Percentiles rank a stretch among this genome's conserved stretches.
These are phyloP conservation scores for Ogataea paradorogensis DNA, from an alignment of 805 yeast species.

Conservation along the genomic window DNA sequence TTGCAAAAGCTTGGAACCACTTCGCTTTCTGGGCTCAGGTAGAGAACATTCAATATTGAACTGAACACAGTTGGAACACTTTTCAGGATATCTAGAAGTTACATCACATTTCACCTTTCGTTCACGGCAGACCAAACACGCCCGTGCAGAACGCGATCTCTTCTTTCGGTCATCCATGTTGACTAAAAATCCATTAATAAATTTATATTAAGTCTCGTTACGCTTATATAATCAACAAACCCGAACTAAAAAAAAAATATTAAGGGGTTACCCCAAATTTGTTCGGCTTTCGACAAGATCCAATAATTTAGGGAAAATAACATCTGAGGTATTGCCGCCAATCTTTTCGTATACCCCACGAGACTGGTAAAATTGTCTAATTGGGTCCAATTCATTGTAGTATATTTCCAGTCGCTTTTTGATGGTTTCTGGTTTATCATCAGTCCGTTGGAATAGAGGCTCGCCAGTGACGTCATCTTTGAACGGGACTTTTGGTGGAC, in stretches of 20 bases:
- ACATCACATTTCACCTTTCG: conserved; percentile 82
- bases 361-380: conserved; percentile 57
- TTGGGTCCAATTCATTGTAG: conserved; percentile 55
- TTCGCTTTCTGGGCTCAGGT: conserved; percentile 44
- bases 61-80: conserved; percentile 65
- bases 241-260: background rate
- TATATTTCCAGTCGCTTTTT: conserved; percentile 63
- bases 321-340: conserved; percentile 78
- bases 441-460: conserved; percentile 72
- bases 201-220: background rate
- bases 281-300: conserved; percentile 29
- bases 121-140: conserved; percentile 74
- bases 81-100: conserved; percentile 45
- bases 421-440: conserved; percentile 77
- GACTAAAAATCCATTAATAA: background rate
- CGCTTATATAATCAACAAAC: background rate
- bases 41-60: conserved; percentile 63
- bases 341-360: conserved; percentile 53
- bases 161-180: conserved; percentile 24
- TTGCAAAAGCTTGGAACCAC: conserved; percentile 25
- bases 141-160: conserved; percentile 63
- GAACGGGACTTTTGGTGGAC: conserved; percentile 83
- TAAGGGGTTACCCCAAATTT: too few relatives aligned
- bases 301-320: conserved; percentile 70
- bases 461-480: conserved; percentile 90